phyloP scores from a whole-genome alignment of 208 protist genomes.

The Wallacemonas rigidus region DNA sequence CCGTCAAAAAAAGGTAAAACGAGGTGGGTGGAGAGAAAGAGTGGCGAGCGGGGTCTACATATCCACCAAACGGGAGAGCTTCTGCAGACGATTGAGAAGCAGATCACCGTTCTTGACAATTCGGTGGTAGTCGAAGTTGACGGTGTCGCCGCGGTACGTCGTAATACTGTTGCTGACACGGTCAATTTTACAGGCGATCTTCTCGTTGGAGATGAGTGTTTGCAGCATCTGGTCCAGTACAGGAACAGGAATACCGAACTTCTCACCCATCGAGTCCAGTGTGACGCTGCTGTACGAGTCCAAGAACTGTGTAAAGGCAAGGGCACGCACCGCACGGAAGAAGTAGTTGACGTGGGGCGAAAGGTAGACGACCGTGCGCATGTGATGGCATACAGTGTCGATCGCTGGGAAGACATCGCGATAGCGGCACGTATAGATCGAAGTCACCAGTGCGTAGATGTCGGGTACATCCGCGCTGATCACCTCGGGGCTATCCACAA shows the following conservation, averaged over 20 bases:
- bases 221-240: slow-evolving; percentile 95
- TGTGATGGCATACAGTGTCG: slow-evolving; percentile 89
- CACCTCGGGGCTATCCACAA: slow-evolving; percentile 91
- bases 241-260: slow-evolving; percentile 94
- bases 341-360: slow-evolving; percentile 95
- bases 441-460: slow-evolving; percentile 85
- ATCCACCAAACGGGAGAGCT: slow-evolving; percentile 97
- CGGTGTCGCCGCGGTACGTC: slow-evolving; percentile 96
- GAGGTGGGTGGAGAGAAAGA: slow-evolving; percentile 16
- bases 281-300: slow-evolving; percentile 98
- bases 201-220: slow-evolving; percentile 96
- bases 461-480: slow-evolving; percentile 91
- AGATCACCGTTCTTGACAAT: slow-evolving; percentile 97
- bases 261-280: slow-evolving; percentile 94
- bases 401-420: slow-evolving; percentile 92
- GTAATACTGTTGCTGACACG: slow-evolving; percentile 96
- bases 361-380: slow-evolving; percentile 93
- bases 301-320: slow-evolving; percentile 98
- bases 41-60: slow-evolving; percentile 37
- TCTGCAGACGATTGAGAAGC: slow-evolving; percentile 98
- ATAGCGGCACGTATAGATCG: slow-evolving; percentile 97
- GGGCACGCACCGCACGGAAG: slow-evolving; percentile 96
- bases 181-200: slow-evolving; percentile 98
- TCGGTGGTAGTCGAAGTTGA: slow-evolving; percentile 96
- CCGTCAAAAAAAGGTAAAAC: slow-evolving; percentile 3